Evolutionary conservation across 805 yeast genomes (phyloP), one percentile per base, ranked within the genome.

Genomic region (Ogataea neopini): DNA sequence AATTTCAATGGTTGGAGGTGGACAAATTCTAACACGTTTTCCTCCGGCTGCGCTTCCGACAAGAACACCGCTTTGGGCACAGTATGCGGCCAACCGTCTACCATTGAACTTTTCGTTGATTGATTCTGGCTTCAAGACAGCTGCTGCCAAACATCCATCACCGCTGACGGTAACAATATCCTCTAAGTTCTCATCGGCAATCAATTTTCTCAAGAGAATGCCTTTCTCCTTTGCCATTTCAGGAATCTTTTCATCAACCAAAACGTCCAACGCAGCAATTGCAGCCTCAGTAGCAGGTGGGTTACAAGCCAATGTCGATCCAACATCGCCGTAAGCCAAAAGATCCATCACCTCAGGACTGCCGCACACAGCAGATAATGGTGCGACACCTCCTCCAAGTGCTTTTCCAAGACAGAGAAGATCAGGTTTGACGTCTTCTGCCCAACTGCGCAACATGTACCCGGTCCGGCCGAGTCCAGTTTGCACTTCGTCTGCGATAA

Each of bases 201-300:
- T 18, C 37, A 58, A 48, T 10, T 52, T 28, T 25, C 56, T 44
- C 35, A 61, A 40, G 3, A 55, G 22, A 20, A 43, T 47, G 25
- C 66, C 62, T 30, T 56, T 55, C 19, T 45, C 36, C 18, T 43
- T 44, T 3, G 66, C 49, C 38, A 51, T 47, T 23, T 42, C 49
- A 7, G 54, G 30, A 3, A 60, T 51, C 18, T 60, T 40, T 19
- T 61, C 66, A n/a, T 60, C 61, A 1, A 52, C 47, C 22, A 63
- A 45, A n/a, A 63, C 63, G 2, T 59, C 61, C 29, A 63, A 43
- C 20, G 65, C 64, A 10, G 65, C 64, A 33, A 57, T 47, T 4
- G 61, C 64, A 9, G 66, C 65, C 6, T 49, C 62, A 1, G 65
- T 60, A 6, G 65, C 62, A 11, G 64, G 64, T 11, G 67, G 66